Evolutionary conservation across 306 rosid genomes (phyloP).

Genomic region (Quercus alba): DNA sequence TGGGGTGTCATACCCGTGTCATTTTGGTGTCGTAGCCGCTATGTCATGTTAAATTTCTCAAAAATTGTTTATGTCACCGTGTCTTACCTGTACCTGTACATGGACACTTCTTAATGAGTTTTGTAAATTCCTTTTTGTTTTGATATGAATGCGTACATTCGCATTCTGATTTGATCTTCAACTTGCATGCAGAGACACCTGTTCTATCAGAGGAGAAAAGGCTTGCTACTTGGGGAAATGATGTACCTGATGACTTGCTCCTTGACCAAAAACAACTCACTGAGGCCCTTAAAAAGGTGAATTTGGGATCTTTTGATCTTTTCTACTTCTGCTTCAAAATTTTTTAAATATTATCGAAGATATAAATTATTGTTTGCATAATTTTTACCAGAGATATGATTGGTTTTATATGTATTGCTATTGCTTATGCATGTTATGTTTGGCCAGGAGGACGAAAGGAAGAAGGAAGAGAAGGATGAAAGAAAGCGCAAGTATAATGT

Average conservation of each 20-base stretch:
- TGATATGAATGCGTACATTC: neutral
- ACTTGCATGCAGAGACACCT: conserved; percentile 34
- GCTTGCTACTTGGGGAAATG: conserved; percentile 68
- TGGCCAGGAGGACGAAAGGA: conserved; percentile 53
- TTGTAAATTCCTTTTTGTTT: neutral
- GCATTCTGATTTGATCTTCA: neutral
- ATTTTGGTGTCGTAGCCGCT: too few species aligned
- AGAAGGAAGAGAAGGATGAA: conserved; percentile 61
- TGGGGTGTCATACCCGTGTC: too few species aligned
- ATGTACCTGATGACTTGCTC: conserved; percentile 57
- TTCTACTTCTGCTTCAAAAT: neutral
- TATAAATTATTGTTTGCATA: neutral
- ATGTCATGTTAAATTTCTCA: too few species aligned
- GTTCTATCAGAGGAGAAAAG: conserved; percentile 50
- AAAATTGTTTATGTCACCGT: too few species aligned
- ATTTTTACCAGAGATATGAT: neutral
- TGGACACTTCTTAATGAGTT: neutral
- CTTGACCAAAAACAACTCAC: conserved; percentile 51
- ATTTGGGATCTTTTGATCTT: neutral
- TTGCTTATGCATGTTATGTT: conserved; percentile 1
- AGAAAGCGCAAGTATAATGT: conserved; percentile 58
- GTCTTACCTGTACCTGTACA: too few species aligned
- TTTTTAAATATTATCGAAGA: neutral
- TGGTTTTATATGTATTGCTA: neutral
- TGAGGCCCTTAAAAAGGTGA: conserved; percentile 54